A percentile compares a stretch with the other conserved stretches of the same genome.
These are phyloP conservation scores for Solanum sitiens DNA, from an alignment of 257 asterid species.

Conservation along the genomic window DNA sequence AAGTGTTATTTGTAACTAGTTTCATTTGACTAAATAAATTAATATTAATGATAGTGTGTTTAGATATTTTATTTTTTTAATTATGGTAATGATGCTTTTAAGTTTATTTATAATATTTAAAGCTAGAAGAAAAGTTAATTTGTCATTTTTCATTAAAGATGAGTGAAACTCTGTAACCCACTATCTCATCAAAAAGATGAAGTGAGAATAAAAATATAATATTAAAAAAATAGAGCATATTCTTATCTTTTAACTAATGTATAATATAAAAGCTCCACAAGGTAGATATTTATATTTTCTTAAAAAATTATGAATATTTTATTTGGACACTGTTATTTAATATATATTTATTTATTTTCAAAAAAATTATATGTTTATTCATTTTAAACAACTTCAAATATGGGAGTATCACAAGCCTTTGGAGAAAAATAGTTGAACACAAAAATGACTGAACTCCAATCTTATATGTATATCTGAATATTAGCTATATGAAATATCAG, in stretches of 20 bases:
- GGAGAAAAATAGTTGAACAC: background rate
- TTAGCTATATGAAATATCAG: background rate
- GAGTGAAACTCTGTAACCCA: background rate
- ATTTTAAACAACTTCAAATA: background rate
- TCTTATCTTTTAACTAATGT: background rate
- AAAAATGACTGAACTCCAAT: background rate
- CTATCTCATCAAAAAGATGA: background rate
- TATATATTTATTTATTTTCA: background rate
- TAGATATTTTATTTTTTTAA: background rate
- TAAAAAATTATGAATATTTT: background rate
- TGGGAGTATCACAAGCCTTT: background rate
- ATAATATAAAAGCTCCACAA: background rate
- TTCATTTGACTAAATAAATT: background rate
- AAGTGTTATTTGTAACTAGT: background rate
- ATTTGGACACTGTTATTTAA: background rate
- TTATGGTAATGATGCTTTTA: background rate
- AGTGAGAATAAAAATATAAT: background rate
- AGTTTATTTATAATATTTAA: background rate
- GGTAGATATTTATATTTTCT: background rate
- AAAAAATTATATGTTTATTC: accelerated
- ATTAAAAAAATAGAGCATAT: background rate
- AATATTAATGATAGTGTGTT: background rate
- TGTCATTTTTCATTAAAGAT: background rate
- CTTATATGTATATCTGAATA: background rate
- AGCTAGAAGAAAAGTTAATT: background rate